Percentiles rank a stretch among this genome's conserved stretches.
Conservation (phyloP, 139 green algal genomes). For the Dunaliella primolecta region DNA sequence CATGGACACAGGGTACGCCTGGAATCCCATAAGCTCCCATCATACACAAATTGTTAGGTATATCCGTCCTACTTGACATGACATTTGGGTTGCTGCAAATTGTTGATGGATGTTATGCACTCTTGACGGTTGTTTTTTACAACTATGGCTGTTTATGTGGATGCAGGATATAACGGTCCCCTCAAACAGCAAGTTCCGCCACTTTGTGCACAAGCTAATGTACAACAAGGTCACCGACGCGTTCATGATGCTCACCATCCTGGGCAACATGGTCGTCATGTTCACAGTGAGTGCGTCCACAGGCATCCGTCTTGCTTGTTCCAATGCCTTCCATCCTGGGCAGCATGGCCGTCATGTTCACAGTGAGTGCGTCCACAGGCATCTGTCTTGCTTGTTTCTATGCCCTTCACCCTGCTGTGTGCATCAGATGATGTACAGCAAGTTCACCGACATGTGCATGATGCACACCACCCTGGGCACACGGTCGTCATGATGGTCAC, state of each 20-base stretch:
- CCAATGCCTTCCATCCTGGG: neutral
- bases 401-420: too few relatives aligned
- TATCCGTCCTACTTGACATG: too few relatives aligned
- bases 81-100: too few relatives aligned
- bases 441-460: too few relatives aligned
- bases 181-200: neutral
- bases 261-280: slow-evolving; percentile 34
- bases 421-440: too few relatives aligned
- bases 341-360: neutral
- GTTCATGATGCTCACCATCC: slow-evolving; percentile 29
- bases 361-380: neutral
- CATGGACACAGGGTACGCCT: too few relatives aligned
- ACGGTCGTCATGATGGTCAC: neutral
- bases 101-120: too few relatives aligned
- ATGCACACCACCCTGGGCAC: neutral
- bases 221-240: slow-evolving; percentile 4
- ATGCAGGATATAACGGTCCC: neutral
- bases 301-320: neutral
- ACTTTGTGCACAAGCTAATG: neutral
- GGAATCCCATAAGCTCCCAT: too few relatives aligned
- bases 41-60: too few relatives aligned
- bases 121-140: too few relatives aligned
- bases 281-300: slow-evolving; percentile 9
- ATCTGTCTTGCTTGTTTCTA: neutral
- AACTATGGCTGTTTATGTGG: too few relatives aligned